Evolutionary conservation across 1,284 basidiomycete genomes (phyloP).

Genomic region (Pseudomicrostroma phylloplanum): DNA sequence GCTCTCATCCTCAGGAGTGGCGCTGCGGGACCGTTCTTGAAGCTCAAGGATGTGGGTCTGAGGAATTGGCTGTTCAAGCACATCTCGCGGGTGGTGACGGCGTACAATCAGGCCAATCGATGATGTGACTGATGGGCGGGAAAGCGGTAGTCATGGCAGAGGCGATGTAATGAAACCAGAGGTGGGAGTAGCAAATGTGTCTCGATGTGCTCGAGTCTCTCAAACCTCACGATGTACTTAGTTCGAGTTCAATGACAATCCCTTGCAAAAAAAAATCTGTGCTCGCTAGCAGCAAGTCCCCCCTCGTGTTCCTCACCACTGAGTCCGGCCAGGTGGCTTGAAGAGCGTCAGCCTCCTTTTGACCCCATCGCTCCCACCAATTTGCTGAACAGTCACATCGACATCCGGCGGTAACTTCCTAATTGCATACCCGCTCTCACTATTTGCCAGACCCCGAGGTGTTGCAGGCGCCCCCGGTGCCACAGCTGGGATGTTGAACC

Average conservation of each 20-base stretch:
- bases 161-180: too few relatives aligned
- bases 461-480: not conserved
- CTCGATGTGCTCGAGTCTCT: too few relatives aligned
- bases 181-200: too few relatives aligned
- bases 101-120: slow-evolving; percentile 25
- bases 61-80: slow-evolving; percentile 59
- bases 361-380: not conserved
- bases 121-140: not conserved
- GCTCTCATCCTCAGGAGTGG: slow-evolving; percentile 61
- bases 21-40: slow-evolving; percentile 58
- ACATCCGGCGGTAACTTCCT: not conserved
- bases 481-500: not conserved
- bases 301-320: too few relatives aligned
- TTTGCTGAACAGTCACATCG: not conserved
- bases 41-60: slow-evolving; percentile 55
- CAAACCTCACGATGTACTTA: too few relatives aligned
- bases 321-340: too few relatives aligned
- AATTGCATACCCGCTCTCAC: not conserved
- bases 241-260: too few relatives aligned
- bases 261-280: too few relatives aligned
- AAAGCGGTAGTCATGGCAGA: too few relatives aligned
- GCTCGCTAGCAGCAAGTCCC: too few relatives aligned
- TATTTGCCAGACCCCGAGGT: not conserved
- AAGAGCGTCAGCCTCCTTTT: not conserved
- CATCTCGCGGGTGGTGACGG: slow-evolving; percentile 51